Evolutionary conservation across 1,284 basidiomycete genomes (phyloP), one percentile per base, ranked within the genome.

Genomic region (Puccinia novopanici): DNA sequence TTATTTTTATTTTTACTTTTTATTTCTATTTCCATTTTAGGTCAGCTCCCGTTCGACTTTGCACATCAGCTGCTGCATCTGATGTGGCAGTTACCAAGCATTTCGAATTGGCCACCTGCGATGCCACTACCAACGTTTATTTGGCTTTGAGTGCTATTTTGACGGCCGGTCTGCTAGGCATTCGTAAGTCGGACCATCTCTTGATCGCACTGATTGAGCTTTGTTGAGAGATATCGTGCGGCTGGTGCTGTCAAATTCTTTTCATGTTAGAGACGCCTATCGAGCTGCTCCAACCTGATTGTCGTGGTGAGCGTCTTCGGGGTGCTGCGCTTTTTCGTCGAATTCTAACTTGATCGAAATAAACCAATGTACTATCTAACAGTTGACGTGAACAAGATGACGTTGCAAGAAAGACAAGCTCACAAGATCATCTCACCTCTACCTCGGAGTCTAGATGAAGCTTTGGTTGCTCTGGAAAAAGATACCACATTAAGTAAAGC

Each of bases 301-400:
- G 76, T 61, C 65, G 76, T 13, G 76, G 76, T 79, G 61, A 71
- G 68, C n/a, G n/a, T n/a, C n/a, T n/a, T n/a, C n/a, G n/a, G n/a
- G n/a, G n/a, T n/a, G n/a, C n/a, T n/a, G n/a, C n/a, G n/a, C n/a
- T n/a, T n/a, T n/a, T n/a, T n/a, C n/a, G n/a, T n/a, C n/a, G n/a
- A n/a, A n/a, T n/a, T n/a, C n/a, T n/a, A n/a, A n/a, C n/a, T n/a
- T n/a, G n/a, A n/a, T n/a, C n/a, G n/a, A n/a, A n/a, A n/a, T n/a
- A n/a, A n/a, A n/a, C n/a, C n/a, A n/a, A n/a, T n/a, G n/a, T n/a
- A 8, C 40, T 30, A 24, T 30, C 34, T n/a, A 55, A 52, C 52
- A 79, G 76, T 79, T 48, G 76, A 79, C 48, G 63, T 68, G 22
- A 59, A 54, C 50, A 79, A 71, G 68, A 59, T 79, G 65, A 71